Evolutionary conservation across 73 alveolate species (phyloP), one percentile per base, ranked within the genome.

Genomic region (Paramecium tetraurelia): DNA sequence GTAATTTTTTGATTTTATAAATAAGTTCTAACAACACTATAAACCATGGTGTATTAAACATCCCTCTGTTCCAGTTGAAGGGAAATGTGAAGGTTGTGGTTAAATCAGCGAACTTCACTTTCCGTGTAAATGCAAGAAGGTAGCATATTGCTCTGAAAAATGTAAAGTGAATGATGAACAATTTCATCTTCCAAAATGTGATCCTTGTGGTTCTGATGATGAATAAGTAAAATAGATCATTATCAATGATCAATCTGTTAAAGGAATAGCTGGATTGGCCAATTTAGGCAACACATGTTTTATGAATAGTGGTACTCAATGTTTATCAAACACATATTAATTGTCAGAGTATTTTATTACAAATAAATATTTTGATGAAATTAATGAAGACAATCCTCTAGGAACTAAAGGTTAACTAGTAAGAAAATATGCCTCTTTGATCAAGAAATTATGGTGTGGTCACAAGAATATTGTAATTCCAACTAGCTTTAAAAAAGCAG

Each of bases 201-300:
- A 90, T 70, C 96, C 84, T 20, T 59, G 57, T 40, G 94, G 87
- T 4, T 63, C 89, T 44, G 94, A 89, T 43, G 94, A 89, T 71
- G 94, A 89, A 89, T 27, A 24, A 41, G 85, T 70, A 7, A 50
- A 48, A 35, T 21, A 71, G 7, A 70, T 70, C 1, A 71, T 20
- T 50, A 24, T 71, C 4, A 36, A 12, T 22, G 58, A 35, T 24
- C 16, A 89, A 18, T 89, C 94, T 22, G 94, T 63, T 2, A 77
- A 63, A 68, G 99, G 99, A 10, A 88, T 94, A 68, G 96, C 95
- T 11, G 99, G 99, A 0, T 93, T 98, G 35, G 72, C 75, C 48
- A 98, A 98, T 96, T 86, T 98, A 72, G 99, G 99, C 59, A 99
- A 99, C 92, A 98, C 99, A n/a, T 99, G 99, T 94, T 99, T 95